phyloP scores from a whole-genome alignment of 1,139 yeast genomes.

The Arxiozyma heterogenica region DNA sequence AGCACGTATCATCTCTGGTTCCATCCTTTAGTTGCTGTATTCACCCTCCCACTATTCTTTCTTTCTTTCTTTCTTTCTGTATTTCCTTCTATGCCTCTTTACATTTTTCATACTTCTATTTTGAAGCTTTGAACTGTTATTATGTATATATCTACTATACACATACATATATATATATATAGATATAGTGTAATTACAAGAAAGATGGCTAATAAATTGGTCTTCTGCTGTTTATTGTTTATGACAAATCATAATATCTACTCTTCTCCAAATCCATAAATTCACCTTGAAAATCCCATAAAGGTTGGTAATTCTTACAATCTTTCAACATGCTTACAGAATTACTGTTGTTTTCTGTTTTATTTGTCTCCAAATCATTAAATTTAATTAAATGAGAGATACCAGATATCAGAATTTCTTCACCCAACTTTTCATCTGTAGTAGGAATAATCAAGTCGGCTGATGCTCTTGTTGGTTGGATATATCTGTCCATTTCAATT shows the following conservation, averaged over 20 bases:
- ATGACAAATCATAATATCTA: slow-evolving; percentile 40
- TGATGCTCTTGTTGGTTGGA: slow-evolving; percentile 63
- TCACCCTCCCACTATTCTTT: no score
- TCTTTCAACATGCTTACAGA: not conserved
- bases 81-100: no score
- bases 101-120: no score
- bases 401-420: slow-evolving; percentile 68
- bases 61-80: no score
- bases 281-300: slow-evolving; percentile 34
- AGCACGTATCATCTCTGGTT: no score
- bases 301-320: not conserved
- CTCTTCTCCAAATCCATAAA: slow-evolving; percentile 41
- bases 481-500: slow-evolving; percentile 66
- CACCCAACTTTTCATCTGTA: slow-evolving; percentile 42
- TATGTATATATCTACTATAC: not conserved
- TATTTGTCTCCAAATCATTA: slow-evolving; percentile 3
- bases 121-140: no score
- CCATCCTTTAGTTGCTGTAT: no score
- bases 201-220: no score
- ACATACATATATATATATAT: not conserved
- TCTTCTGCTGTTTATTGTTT: not conserved
- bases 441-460: slow-evolving; percentile 80
- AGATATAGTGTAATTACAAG: no score
- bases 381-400: slow-evolving; percentile 37
- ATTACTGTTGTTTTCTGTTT: not conserved